These are phyloP conservation scores for Selenicereus undatus DNA, from an alignment of 148 eudicot genomes.

Conservation along the genomic window DNA sequence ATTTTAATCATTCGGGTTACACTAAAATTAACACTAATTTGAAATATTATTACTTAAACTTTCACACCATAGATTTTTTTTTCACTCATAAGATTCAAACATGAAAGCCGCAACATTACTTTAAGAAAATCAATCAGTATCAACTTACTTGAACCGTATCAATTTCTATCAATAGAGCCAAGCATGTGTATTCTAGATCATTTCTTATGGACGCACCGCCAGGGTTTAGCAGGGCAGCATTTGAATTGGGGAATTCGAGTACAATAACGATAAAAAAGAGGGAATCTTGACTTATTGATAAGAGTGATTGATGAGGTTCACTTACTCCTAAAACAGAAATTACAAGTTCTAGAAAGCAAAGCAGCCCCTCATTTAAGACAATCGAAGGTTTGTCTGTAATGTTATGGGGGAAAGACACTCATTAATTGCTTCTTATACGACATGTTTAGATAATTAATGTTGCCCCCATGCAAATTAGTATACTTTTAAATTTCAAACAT, in stretches of 20 bases:
- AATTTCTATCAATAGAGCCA: no score
- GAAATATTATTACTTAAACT: no score
- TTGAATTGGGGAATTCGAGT: background rate
- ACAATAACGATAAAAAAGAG: background rate
- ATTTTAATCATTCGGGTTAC: no score
- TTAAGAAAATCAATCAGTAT: no score
- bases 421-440: conserved; percentile 9
- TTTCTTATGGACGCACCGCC: no score
- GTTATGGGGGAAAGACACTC: conserved; percentile 15
- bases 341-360: conserved; percentile 17
- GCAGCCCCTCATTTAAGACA: conserved; percentile 17
- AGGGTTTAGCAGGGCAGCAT: background rate
- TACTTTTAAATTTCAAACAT: background rate
- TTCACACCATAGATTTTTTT: no score
- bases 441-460: background rate
- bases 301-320: conserved; percentile 13
- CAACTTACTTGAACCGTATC: no score
- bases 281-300: conserved; percentile 2
- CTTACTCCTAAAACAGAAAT: conserved; percentile 18
- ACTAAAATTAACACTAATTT: no score
- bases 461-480: background rate
- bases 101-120: no score
- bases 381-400: conserved; percentile 26
- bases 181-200: no score
- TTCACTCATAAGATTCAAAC: no score